These are phyloP conservation scores for Scheffersomyces illinoinensis DNA, from an alignment of 1,139 yeast genomes.

Conservation along the genomic window DNA sequence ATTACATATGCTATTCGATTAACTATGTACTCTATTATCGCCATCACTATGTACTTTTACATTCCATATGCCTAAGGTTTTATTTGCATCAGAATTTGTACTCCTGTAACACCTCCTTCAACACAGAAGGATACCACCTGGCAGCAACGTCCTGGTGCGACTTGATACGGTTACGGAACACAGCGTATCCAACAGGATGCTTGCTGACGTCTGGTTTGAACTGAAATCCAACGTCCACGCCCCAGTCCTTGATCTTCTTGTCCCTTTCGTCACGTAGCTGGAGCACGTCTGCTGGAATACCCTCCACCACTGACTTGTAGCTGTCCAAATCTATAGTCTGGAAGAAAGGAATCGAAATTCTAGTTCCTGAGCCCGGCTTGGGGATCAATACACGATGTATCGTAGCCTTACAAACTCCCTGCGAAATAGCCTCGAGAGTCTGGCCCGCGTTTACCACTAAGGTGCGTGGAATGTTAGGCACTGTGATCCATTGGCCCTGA, in stretches of 20 bases:
- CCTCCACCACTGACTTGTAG: slow-evolving; percentile 31
- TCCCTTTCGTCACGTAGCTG: slow-evolving; percentile 38
- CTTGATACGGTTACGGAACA: slow-evolving; percentile 62
- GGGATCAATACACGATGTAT: slow-evolving; percentile 66
- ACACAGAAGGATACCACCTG: slow-evolving; percentile 60
- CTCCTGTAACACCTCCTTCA: slow-evolving; percentile 28
- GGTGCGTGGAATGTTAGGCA: slow-evolving; percentile 42
- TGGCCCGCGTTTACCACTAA: slow-evolving; percentile 58
- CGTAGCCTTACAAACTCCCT: slow-evolving; percentile 63
- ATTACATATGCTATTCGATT: background rate
- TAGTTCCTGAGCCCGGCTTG: slow-evolving; percentile 49
- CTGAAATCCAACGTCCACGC: slow-evolving; percentile 52
- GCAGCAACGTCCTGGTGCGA: slow-evolving; percentile 69
- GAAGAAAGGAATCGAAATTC: slow-evolving; percentile 56
- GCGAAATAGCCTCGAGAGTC: slow-evolving; percentile 53
- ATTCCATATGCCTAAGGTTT: background rate
- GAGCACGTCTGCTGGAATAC: slow-evolving; percentile 34
- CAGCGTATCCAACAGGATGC: slow-evolving; percentile 58
- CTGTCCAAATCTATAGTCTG: slow-evolving; percentile 53
- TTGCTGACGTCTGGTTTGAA: slow-evolving; percentile 44
- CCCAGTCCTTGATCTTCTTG: slow-evolving; percentile 36
- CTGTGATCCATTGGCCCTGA: slow-evolving; percentile 63
- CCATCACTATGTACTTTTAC: background rate
- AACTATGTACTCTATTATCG: background rate
- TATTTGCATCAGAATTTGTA: slow-evolving; percentile 7